A percentile compares a stretch with the other conserved stretches of the same genome.
phyloP scores from a whole-genome alignment of 2,329 filamentous ascomycete species.

The Ambrosiella cleistominuta region DNA sequence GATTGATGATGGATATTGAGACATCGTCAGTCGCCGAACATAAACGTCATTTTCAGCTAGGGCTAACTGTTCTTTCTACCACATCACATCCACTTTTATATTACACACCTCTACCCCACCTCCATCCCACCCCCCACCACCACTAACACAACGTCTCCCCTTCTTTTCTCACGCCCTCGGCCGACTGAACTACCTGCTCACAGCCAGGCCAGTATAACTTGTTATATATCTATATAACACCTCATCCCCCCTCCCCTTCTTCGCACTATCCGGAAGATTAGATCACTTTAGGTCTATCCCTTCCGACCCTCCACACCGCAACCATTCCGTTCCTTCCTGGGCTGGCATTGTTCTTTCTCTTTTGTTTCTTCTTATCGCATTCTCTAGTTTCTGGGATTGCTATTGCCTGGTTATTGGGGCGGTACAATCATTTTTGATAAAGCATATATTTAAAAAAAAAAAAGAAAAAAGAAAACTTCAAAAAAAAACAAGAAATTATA shows the following conservation, averaged over 20 bases:
- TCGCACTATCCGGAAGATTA: background rate
- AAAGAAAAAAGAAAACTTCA: no score
- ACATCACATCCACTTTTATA: background rate
- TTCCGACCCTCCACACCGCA: background rate
- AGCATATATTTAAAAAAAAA: no score
- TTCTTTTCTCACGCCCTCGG: background rate
- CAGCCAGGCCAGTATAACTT: no score
- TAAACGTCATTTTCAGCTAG: no score
- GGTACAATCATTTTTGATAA: background rate
- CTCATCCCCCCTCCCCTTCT: background rate
- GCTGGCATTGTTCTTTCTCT: conserved; percentile 5
- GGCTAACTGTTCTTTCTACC: background rate
- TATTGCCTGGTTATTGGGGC: conserved; percentile 6
- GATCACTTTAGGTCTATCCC: conserved; percentile 3
- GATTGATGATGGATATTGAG: background rate
- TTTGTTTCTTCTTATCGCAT: conserved; percentile 6
- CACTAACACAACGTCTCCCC: background rate
- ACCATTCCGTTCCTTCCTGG: conserved; percentile 9
- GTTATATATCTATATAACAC: background rate
- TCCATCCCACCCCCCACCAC: background rate
- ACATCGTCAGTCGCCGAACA: background rate
- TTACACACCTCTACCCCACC: background rate
- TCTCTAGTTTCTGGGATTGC: conserved; percentile 5
- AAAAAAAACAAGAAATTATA: no score
- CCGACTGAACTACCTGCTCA: no score